A percentile compares a stretch with the other conserved stretches of the same genome.
phyloP scores from a whole-genome alignment of 1,139 yeast genomes.

The Debaryomycetaceae sp. region DNA sequence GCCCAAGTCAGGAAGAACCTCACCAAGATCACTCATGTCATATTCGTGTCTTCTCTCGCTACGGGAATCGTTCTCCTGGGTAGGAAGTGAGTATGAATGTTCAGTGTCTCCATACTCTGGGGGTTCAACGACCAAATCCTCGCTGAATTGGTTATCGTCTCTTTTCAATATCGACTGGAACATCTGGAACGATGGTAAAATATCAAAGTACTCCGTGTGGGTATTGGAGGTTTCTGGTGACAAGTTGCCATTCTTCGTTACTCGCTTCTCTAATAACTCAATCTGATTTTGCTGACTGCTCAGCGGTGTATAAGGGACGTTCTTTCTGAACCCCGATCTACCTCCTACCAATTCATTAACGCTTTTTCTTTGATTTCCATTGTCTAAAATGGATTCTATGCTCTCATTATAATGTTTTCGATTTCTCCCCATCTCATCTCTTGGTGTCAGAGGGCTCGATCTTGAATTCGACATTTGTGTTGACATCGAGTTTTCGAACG shows the following conservation, averaged over 20 bases:
- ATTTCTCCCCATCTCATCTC: not conserved
- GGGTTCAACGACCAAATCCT: slow-evolving; percentile 33
- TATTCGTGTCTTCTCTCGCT: not conserved
- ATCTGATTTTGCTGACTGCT: slow-evolving; percentile 35
- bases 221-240: slow-evolving; percentile 25
- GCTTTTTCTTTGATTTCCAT: not conserved
- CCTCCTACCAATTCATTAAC: not conserved
- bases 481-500: not conserved
- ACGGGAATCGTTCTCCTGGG: slow-evolving; percentile 4
- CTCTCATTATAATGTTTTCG: not conserved
- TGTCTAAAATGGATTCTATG: not conserved
- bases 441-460: not conserved
- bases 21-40: not conserved
- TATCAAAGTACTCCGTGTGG: slow-evolving; percentile 48
- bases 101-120: slow-evolving; percentile 39
- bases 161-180: slow-evolving; percentile 53
- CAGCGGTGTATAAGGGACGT: slow-evolving; percentile 34
- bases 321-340: not conserved
- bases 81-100: slow-evolving; percentile 16
- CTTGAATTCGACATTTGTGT: not conserved
- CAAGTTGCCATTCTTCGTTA: slow-evolving; percentile 16
- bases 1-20: not conserved
- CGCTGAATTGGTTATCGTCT: slow-evolving; percentile 41
- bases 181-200: slow-evolving; percentile 64
- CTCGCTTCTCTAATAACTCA: slow-evolving; percentile 16